Base-by-base conservation (phyloP, 768 basidiomycete genomes). In the Amanita molliuscula region DNA sequence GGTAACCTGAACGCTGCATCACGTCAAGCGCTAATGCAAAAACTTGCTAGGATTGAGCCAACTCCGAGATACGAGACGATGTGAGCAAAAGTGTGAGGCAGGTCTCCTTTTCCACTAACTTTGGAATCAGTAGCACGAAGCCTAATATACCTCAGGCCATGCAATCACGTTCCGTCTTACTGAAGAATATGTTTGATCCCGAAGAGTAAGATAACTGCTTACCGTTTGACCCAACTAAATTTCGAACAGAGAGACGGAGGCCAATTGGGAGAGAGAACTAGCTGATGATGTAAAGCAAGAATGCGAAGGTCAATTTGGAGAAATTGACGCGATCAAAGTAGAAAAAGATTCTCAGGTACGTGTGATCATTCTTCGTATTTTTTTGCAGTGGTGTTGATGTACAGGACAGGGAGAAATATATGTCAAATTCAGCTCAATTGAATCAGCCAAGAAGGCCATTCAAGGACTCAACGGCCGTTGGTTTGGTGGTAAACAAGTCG, bases 1-100 rank as follows among this genome's bases (percentile, higher is more conserved):
- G 89, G 88, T 88, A 91, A 91, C 78, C 81, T 96, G 76, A 96
- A 96, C 74, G 89, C 89, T 75, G 89, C 88, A 62, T 91, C 92
- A 64, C 89, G 96, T 71, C 93, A 96, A 76, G 90, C 92, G 67
- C 90, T 99, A 74, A 99, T 99, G 96, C 91, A 94, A 73, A 99
- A 98, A 82, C 89, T 99, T 79, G 93, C 96, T 67, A 91, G 96
- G 75, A 88, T 82, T 69, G 88, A 90, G 60, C 73, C 78, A 40
- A 66, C 81, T 44, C 67, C 77, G 44, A 62, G 70, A 60, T 74
- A 78, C 56, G 73, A 80, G 59, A 77, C 81, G 21, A 64, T 78
- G 88, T 90, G 67, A 55, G 81, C 46, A 42, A 36, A 29, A 28
- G 16, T 21, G n/a, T 38, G 13, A 13, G 28, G 38, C 20, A 20